Conservation (phyloP, 164 flowering plant genomes). For the Vitis riparia region DNA sequence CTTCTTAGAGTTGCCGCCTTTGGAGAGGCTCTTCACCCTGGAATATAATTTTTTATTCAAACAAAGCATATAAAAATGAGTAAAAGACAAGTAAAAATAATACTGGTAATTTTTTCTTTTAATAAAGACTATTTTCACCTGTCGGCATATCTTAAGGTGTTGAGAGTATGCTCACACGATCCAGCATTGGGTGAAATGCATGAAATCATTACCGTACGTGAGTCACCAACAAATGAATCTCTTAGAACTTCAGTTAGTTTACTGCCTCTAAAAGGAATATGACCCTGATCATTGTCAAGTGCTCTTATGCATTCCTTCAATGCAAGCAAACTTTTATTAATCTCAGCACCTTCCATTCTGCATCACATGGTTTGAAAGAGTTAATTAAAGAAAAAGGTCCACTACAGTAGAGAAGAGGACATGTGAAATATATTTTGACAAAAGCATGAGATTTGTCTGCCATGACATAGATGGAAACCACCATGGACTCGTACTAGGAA, state of each 20-base stretch:
- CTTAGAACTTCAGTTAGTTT: slow-evolving; percentile 93
- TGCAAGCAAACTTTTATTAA: slow-evolving; percentile 90
- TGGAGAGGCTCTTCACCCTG: slow-evolving; percentile 96
- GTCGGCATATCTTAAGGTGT: slow-evolving; percentile 97
- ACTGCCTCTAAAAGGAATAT: slow-evolving; percentile 97
- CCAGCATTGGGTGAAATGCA: slow-evolving; percentile 93
- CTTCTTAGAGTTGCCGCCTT: slow-evolving; percentile 68
- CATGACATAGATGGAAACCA: too few relatives aligned
- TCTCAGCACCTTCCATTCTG: slow-evolving; percentile 98
- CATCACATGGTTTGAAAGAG: slow-evolving; percentile 9
- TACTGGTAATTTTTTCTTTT: background rate
- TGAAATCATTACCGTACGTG: slow-evolving; percentile 97
- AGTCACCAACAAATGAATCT: slow-evolving; percentile 93
- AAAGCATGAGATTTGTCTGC: too few relatives aligned
- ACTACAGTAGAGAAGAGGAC: background rate
- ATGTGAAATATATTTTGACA: background rate
- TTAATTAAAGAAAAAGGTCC: background rate
- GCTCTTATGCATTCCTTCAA: slow-evolving; percentile 96
- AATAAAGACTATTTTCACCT: slow-evolving; percentile 39
- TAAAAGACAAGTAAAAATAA: background rate
- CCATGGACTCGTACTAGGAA: too few relatives aligned
- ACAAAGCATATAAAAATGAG: too few relatives aligned
- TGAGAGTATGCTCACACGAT: slow-evolving; percentile 92
- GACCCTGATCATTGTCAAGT: slow-evolving; percentile 92
- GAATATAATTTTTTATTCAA: background rate